Evolutionary conservation across 2,329 filamentous ascomycete genomes (phyloP).

Genomic region (Alternaria ventricosa): DNA sequence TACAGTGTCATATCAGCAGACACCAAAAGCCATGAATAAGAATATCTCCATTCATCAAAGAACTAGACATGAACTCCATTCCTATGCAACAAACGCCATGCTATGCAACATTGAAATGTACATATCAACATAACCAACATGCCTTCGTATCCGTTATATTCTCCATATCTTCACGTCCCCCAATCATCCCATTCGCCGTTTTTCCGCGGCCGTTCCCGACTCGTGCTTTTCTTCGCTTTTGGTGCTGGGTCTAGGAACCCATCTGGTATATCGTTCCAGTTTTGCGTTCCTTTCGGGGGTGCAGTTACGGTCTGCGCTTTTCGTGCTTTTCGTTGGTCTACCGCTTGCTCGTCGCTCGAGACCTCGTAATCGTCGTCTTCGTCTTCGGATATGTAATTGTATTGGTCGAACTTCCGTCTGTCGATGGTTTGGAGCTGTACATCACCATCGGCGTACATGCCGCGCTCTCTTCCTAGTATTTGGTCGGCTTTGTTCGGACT

Average conservation of each 20-base stretch:
- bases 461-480: constrained; percentile 49
- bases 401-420: constrained; percentile 43
- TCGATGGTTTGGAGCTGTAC: constrained; percentile 53
- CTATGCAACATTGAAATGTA: constrained; percentile 21
- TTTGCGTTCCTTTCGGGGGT: constrained; percentile 35
- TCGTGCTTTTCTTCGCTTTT: constrained; percentile 36
- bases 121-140: constrained; percentile 15
- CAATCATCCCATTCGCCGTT: constrained; percentile 44
- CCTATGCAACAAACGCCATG: constrained; percentile 8
- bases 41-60: neutral
- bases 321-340: constrained; percentile 26
- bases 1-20: neutral
- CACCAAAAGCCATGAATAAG: neutral
- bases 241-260: constrained; percentile 47
- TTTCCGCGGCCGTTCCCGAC: constrained; percentile 35
- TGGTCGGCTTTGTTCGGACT: constrained; percentile 51
- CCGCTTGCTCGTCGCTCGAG: constrained; percentile 41
- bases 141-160: constrained; percentile 12
- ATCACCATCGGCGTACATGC: constrained; percentile 45
- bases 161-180: constrained; percentile 5
- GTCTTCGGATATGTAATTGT: constrained; percentile 46
- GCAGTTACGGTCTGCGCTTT: constrained; percentile 16
- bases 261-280: constrained; percentile 59
- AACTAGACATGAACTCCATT: neutral
- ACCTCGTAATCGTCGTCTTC: constrained; percentile 49